A percentile compares a stretch with the other conserved stretches of the same genome.
phyloP scores from a whole-genome alignment of 257 asterid species.

The Capsicum chinense region DNA sequence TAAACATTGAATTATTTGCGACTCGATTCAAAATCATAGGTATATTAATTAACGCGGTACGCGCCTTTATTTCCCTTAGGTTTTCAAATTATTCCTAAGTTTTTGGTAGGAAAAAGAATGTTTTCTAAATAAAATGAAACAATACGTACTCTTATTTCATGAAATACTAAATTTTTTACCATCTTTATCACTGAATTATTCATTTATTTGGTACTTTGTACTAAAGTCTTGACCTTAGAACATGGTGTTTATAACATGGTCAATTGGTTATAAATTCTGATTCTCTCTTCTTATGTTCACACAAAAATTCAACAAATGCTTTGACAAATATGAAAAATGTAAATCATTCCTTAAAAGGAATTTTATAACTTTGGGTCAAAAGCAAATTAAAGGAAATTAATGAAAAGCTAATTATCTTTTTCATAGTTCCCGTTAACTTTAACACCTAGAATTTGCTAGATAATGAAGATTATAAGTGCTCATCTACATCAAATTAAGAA shows the following conservation, averaged over 20 bases:
- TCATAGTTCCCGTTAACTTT: background rate
- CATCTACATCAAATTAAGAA: background rate
- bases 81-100: background rate
- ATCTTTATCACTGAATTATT: background rate
- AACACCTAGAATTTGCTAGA: background rate
- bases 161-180: background rate
- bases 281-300: background rate
- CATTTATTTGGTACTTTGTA: background rate
- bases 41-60: background rate
- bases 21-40: background rate
- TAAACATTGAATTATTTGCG: background rate
- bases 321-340: background rate
- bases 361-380: background rate
- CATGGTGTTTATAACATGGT: constrained; percentile 3
- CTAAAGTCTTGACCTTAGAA: background rate
- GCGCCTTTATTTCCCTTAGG: background rate
- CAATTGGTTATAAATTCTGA: background rate
- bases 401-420: background rate
- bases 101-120: background rate
- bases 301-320: background rate
- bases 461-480: background rate
- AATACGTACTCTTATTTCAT: background rate
- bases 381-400: background rate
- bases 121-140: background rate
- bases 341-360: background rate